phyloP scores from a whole-genome alignment of 805 yeast species.

The Ogataea dorogensis region DNA sequence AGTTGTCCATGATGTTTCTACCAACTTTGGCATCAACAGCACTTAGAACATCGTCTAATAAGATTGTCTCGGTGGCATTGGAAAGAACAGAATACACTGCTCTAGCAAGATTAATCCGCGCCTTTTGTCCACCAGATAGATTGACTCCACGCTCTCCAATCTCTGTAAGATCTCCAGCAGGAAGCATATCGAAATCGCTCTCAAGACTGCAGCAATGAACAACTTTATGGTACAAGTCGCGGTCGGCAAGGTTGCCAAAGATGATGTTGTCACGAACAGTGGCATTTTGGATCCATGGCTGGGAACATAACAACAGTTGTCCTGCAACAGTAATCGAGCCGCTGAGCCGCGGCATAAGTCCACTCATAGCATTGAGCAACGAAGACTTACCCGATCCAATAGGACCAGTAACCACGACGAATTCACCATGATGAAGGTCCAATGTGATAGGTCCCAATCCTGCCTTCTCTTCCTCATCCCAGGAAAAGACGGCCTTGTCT shows the following conservation, averaged over 20 bases:
- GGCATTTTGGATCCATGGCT: slow-evolving; percentile 84
- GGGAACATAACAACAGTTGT: slow-evolving; percentile 41
- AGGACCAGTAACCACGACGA: slow-evolving; percentile 73
- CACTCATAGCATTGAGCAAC: slow-evolving; percentile 64
- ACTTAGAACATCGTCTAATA: slow-evolving; percentile 64
- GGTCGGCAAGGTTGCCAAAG: slow-evolving; percentile 56
- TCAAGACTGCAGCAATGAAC: slow-evolving; percentile 64
- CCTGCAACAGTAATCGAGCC: slow-evolving; percentile 61
- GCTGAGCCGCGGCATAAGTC: slow-evolving; percentile 53
- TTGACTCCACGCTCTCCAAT: slow-evolving; percentile 87
- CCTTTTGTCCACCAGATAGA: slow-evolving; percentile 85
- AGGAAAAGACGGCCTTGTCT: slow-evolving; percentile 55
- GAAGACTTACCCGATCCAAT: slow-evolving; percentile 72
- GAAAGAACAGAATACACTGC: slow-evolving; percentile 52
- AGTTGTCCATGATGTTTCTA: slow-evolving; percentile 52
- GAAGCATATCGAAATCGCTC: slow-evolving; percentile 63
- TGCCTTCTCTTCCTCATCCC: slow-evolving; percentile 44
- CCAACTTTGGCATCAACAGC: slow-evolving; percentile 77
- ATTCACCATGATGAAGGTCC: slow-evolving; percentile 38
- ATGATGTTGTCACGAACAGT: slow-evolving; percentile 72
- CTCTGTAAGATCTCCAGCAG: slow-evolving; percentile 75
- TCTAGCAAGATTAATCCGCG: slow-evolving; percentile 67
- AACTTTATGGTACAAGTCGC: slow-evolving; percentile 49
- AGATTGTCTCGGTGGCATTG: slow-evolving; percentile 49
- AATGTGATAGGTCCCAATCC: slow-evolving; percentile 7